Base-by-base conservation (phyloP, 2,329 filamentous ascomycete species). In the Plectosphaerella sp. region DNA sequence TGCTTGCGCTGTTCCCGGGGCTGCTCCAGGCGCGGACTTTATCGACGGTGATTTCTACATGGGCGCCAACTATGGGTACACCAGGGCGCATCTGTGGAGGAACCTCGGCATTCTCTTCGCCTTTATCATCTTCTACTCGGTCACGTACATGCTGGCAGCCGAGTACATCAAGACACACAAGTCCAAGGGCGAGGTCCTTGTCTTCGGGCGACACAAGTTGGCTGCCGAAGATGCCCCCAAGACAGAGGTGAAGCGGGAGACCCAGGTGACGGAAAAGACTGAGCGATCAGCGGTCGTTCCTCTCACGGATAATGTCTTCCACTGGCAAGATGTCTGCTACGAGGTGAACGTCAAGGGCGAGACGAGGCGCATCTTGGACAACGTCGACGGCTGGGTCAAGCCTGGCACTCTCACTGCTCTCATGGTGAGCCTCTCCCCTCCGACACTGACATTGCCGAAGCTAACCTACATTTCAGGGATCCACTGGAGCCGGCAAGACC, bases 361-460 rank as follows among this genome's bases (percentile, higher is more conserved):
- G 55, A 66, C 72, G 7, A 76, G 85, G 24, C 77, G 83, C 24
- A 82, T 89, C 60, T 67, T 88, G 39, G 80, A 88, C 54, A 74
- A 87, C 52, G 82, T 88, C 9, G 81, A 86, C 60, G 84, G 84
- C n/a, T 87, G 83, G 81, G 83, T 88, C 55, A 86, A 87, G 64
- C 84, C 84, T 11, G 84, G 84, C 51, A 87, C 83, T 45, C 67
- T 86, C 45, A 87, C 84, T 20, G 84, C 83, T 33, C 72, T 86
- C 2, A 87, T 87, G 84, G 80, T 56, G 14, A 37, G 84, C 69
- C 83, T 11, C 82, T 12, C 22, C 22, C 22, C 1, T 1, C 33
- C 14, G 5, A 6, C 6, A 11, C 36, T 33, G 43, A 43, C 18
- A n/a, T 15, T 2, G n/a, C 48, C 35, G 8, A 50, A n/a, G 24